phyloP scores from a whole-genome alignment of 805 yeast species.

The Saccharomycopsis sp. region DNA sequence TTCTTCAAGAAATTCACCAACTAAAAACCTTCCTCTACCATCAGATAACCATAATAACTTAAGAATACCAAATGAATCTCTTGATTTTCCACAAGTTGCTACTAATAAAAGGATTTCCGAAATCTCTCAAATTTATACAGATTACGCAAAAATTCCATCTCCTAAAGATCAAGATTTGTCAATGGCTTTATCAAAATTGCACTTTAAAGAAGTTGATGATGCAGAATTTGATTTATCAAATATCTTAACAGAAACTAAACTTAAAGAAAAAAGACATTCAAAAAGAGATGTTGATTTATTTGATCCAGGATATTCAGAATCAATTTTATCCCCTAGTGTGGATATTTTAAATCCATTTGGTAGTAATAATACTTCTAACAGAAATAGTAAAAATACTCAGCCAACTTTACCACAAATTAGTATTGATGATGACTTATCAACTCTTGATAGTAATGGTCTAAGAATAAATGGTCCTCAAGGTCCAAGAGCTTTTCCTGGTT shows the following conservation, averaged over 20 bases:
- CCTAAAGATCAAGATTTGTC: conserved; percentile 2
- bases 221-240: conserved; percentile 12
- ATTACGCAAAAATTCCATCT: conserved; percentile 23
- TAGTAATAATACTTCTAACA: background rate
- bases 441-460: background rate
- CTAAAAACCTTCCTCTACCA: background rate
- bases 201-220: conserved; percentile 15
- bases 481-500: conserved; percentile 1
- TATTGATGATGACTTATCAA: conserved; percentile 10
- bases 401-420: conserved; percentile 13
- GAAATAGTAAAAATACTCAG: background rate
- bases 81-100: background rate
- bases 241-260: conserved; percentile 11
- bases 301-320: conserved; percentile 17
- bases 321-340: conserved; percentile 11
- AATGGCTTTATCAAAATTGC: conserved; percentile 2
- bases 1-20: background rate
- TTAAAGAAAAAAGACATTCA: conserved; percentile 4
- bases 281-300: conserved; percentile 17
- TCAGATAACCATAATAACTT: background rate
- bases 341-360: conserved; percentile 4
- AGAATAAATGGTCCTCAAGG: background rate
- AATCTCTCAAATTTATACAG: conserved; percentile 25
- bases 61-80: background rate
- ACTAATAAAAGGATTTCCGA: conserved; percentile 21